Base-by-base conservation (phyloP, 371 early-diverging fungal species). In the Mucor sp. region DNA sequence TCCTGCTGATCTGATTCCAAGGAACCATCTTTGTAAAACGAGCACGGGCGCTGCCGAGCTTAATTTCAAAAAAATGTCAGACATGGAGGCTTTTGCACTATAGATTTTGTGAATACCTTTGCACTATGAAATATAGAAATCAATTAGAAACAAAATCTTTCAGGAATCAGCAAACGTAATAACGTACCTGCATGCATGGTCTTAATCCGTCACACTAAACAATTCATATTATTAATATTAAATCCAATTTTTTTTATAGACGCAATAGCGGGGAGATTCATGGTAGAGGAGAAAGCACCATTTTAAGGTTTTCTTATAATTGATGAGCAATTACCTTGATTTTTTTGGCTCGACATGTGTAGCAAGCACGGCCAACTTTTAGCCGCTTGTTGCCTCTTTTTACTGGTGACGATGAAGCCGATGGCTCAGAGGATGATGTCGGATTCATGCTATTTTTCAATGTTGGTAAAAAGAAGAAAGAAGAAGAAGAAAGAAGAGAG, bases 111-210 rank as follows among this genome's bases (percentile, higher is more conserved):
- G 0, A 15, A 28, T 58, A 58, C 58, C 58, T 58, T 58, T 58
- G 21, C 58, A 58, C 58, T 58, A 4, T 4, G 37, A 21, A 33
- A 57, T 7, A 53, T 0, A 5, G 14, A n/a, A n/a, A n/a, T 6
- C 9, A 21, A 14, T 37, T 37, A 56, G n/a, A 32, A 32, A 6
- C 11, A 28, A 32, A 56, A n/a, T 28, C 4, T 9, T 21, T 11
- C 21, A 25, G 3, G 50, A 11, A 11, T 25, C 21, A 12, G 30
- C n/a, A 5, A 5, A 4, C n/a, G 15, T 56, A n/a, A n/a, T 0
- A 15, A n/a, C 23, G 28, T 76, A 81, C 81, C 81, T 81, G 81
- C 81, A 81, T 81, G 61, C 81, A 81, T n/a, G 81, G 81, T 6
- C 72, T 71, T 17, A 81, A 47, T 58, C 81, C 81, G 67, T 81